Evolutionary conservation across 2,329 filamentous ascomycete genomes (phyloP).

Genomic region (Hymenoscyphus repandus): DNA sequence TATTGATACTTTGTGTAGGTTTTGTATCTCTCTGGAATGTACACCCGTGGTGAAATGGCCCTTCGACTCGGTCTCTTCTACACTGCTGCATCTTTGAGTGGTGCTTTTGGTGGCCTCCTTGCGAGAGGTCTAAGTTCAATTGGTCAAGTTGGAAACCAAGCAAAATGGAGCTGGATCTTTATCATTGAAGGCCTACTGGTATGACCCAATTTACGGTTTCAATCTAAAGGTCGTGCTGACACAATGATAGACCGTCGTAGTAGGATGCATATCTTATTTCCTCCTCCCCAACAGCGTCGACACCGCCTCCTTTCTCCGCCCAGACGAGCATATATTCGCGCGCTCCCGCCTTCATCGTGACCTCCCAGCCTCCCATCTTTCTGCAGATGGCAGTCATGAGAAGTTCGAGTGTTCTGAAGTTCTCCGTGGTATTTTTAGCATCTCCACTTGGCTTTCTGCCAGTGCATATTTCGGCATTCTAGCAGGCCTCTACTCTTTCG

Average conservation of each 20-base stretch:
- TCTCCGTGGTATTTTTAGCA: conserved; percentile 51
- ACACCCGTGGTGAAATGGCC: conserved; percentile 40
- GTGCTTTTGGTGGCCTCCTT: conserved; percentile 51
- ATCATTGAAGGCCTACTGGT: conserved; percentile 49
- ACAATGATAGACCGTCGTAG: conserved; percentile 45
- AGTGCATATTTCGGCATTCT: conserved; percentile 36
- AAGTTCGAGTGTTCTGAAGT: conserved; percentile 57
- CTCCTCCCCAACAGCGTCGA: conserved; percentile 51
- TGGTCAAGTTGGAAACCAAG: conserved; percentile 42
- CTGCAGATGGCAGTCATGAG: conserved; percentile 23
- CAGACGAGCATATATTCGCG: conserved; percentile 41
- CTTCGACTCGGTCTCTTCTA: conserved; percentile 65
- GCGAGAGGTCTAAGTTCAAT: conserved; percentile 58
- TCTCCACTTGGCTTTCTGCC: conserved; percentile 59
- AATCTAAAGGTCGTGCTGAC: conserved; percentile 21
- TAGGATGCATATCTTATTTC: conserved; percentile 47
- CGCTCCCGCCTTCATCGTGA: conserved; percentile 21
- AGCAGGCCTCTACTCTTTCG: conserved; percentile 28
- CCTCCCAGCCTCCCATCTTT: conserved; percentile 17
- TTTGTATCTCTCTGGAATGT: conserved; percentile 59
- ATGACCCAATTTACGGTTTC: conserved; percentile 18
- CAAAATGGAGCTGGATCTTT: conserved; percentile 46
- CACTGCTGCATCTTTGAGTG: conserved; percentile 59
- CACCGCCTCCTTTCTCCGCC: conserved; percentile 47
- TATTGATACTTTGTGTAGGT: conserved; percentile 35